phyloP scores from a whole-genome alignment of 306 rosid genomes.

The Potentilla sterilis region DNA sequence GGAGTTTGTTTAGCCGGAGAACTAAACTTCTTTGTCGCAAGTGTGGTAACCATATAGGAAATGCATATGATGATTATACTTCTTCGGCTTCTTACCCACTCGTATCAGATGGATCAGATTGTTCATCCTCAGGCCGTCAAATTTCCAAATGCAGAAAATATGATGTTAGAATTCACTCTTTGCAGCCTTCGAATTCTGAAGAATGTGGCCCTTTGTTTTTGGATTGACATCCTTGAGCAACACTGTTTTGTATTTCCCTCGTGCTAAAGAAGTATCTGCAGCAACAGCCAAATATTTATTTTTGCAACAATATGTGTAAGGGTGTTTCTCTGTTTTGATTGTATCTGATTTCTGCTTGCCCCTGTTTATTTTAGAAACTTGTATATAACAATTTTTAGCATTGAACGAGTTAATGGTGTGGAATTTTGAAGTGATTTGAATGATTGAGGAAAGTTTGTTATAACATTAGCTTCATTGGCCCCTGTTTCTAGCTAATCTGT shows the following conservation, averaged over 20 bases:
- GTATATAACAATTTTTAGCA: slow-evolving; percentile 25
- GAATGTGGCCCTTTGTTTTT: slow-evolving; percentile 35
- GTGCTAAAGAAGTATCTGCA: slow-evolving; percentile 10
- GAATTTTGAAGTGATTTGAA: slow-evolving; percentile 22
- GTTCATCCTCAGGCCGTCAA: slow-evolving; percentile 44
- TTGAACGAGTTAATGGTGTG: slow-evolving; percentile 17
- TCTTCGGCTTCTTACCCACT: slow-evolving; percentile 39
- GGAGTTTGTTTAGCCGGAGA: slow-evolving; percentile 73
- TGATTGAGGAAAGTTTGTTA: slow-evolving; percentile 21
- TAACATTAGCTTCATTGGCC: background rate
- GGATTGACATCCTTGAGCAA: slow-evolving; percentile 28
- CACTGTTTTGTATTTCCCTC: slow-evolving; percentile 11
- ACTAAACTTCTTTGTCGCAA: slow-evolving; percentile 86
- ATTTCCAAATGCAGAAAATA: slow-evolving; percentile 44
- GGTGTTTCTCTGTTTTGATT: slow-evolving; percentile 1
- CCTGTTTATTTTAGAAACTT: slow-evolving; percentile 1
- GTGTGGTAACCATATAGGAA: slow-evolving; percentile 73
- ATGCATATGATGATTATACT: slow-evolving; percentile 40
- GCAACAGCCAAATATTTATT: slow-evolving; percentile 11
- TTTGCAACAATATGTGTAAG: slow-evolving; percentile 14
- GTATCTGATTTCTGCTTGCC: slow-evolving; percentile 24
- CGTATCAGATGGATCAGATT: slow-evolving; percentile 41
- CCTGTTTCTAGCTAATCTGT: background rate
- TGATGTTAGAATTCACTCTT: slow-evolving; percentile 66
- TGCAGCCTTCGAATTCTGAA: slow-evolving; percentile 76